Evolutionary conservation across 1,284 basidiomycete species (phyloP).

Genomic region (Butyriboletus appendiculatus): DNA sequence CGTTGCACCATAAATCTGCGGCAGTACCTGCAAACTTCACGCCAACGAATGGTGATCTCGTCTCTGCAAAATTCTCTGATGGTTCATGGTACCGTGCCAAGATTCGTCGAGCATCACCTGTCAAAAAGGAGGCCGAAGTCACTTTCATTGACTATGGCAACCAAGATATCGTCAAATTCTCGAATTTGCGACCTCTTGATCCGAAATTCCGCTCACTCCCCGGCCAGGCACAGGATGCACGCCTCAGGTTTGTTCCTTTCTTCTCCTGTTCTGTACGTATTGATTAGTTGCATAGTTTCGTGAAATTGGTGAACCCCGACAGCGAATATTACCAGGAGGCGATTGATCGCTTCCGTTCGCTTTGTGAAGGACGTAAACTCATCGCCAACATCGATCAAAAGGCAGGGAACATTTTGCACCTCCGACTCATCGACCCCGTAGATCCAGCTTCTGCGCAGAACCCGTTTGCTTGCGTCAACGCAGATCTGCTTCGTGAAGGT

Average conservation of each 20-base stretch:
- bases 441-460: conserved; percentile 69
- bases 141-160: conserved; percentile 91
- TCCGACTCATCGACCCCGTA: conserved; percentile 84
- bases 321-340: conserved; percentile 88
- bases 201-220: conserved; percentile 83
- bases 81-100: conserved; percentile 94
- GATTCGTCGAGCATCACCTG: conserved; percentile 75
- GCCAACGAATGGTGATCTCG: conserved; percentile 85
- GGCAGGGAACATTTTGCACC: conserved; percentile 77
- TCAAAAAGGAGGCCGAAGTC: conserved; percentile 89
- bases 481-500: conserved; percentile 79
- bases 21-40: conserved; percentile 63
- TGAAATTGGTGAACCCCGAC: conserved; percentile 76
- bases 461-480: conserved; percentile 80
- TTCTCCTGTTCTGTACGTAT: not conserved
- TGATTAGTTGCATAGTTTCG: conserved; percentile 56
- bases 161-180: conserved; percentile 80
- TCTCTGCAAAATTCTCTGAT: conserved; percentile 90
- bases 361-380: conserved; percentile 88
- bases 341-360: conserved; percentile 77
- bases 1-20: conserved; percentile 75
- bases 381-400: conserved; percentile 88
- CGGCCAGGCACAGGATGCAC: conserved; percentile 82
- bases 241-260: conserved; percentile 58
- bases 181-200: conserved; percentile 80